Percentiles rank a stretch among this genome's conserved stretches.
phyloP scores from a whole-genome alignment of 805 yeast species.

The Kazachstania africana region DNA sequence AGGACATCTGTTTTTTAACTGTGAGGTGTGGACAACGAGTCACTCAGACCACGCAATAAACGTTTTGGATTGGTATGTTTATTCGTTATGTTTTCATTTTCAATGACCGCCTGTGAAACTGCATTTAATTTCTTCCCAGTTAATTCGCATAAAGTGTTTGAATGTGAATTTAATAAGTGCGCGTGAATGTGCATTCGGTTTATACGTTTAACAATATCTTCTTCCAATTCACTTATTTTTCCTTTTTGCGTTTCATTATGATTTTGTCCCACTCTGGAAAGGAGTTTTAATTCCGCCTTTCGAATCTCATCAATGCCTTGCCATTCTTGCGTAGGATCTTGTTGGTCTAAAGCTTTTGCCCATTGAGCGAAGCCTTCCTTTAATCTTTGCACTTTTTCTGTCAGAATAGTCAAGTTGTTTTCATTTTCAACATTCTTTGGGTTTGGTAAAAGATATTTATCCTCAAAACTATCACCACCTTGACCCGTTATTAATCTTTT shows the following conservation, averaged over 20 bases:
- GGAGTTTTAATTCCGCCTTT: background rate
- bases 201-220: background rate
- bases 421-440: slow-evolving; percentile 22
- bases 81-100: background rate
- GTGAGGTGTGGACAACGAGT: too few species aligned
- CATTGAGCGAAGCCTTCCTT: slow-evolving; percentile 19
- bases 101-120: slow-evolving; percentile 10
- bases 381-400: slow-evolving; percentile 14
- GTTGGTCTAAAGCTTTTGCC: slow-evolving; percentile 14
- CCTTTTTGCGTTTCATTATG: background rate
- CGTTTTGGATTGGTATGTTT: background rate
- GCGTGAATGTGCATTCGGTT: slow-evolving; percentile 6
- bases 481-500: background rate
- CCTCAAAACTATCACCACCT: background rate
- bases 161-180: slow-evolving; percentile 16
- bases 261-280: too few species aligned
- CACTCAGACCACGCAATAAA: background rate
- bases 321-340: slow-evolving; percentile 13
- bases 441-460: slow-evolving; percentile 15
- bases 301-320: slow-evolving; percentile 1
- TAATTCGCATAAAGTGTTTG: slow-evolving; percentile 11
- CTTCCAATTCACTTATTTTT: background rate
- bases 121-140: slow-evolving; percentile 9
- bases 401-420: slow-evolving; percentile 13
- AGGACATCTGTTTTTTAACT: too few species aligned